Percentiles rank a stretch among this genome's conserved stretches.
phyloP scores from a whole-genome alignment of 805 yeast species.

The Naumovozyma baii region DNA sequence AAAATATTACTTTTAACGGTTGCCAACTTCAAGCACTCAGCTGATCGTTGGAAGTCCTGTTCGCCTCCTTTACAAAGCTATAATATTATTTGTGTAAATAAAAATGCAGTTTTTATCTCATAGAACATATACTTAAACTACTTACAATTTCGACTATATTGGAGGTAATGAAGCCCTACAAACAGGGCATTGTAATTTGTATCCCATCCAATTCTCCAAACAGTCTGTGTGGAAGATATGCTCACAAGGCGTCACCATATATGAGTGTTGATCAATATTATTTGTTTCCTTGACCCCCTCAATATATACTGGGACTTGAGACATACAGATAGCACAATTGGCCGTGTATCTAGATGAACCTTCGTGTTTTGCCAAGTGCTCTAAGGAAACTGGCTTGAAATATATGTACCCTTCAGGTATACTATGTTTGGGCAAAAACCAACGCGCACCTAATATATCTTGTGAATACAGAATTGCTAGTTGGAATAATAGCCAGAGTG shows the following conservation, averaged over 20 bases:
- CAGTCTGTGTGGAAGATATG: constrained; percentile 89
- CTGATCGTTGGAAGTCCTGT: no score
- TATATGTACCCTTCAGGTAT: constrained; percentile 80
- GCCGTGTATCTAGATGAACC: constrained; percentile 33
- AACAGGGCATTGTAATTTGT: constrained; percentile 87
- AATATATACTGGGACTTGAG: constrained; percentile 37
- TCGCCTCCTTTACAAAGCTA: no score
- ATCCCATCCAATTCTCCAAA: constrained; percentile 86
- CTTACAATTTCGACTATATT: constrained; percentile 30
- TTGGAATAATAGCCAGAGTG: constrained; percentile 54
- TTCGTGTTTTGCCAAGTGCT: constrained; percentile 27
- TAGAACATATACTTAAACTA: background rate
- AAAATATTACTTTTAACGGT: no score
- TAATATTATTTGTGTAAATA: background rate
- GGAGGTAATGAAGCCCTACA: constrained; percentile 85
- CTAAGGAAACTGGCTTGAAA: constrained; percentile 35
- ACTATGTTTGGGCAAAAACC: constrained; percentile 65
- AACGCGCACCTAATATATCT: constrained; percentile 64
- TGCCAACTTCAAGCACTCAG: no score
- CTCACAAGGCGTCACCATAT: constrained; percentile 84
- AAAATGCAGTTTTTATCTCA: background rate
- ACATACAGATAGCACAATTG: constrained; percentile 90
- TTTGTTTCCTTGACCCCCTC: constrained; percentile 27
- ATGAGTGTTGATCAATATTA: constrained; percentile 36
- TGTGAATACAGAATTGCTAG: constrained; percentile 51